phyloP scores from a whole-genome alignment of 1,139 yeast genomes.

The Nakaseomyces bracarensis region DNA sequence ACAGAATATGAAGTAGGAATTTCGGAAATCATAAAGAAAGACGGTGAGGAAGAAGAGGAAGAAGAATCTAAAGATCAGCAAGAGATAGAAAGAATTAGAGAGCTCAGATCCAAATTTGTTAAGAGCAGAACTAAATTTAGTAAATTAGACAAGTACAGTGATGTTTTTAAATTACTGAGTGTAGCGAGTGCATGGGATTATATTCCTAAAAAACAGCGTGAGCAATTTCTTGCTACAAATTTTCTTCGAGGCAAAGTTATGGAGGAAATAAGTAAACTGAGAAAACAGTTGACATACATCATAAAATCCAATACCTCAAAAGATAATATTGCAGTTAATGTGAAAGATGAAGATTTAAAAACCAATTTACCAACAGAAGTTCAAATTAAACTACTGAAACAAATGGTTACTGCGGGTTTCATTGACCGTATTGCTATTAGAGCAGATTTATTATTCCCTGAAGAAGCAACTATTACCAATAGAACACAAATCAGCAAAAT shows the following conservation, averaged over 20 bases:
- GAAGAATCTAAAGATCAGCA: constrained; percentile 31
- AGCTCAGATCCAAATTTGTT: constrained; percentile 42
- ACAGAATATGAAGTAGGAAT: constrained; percentile 65
- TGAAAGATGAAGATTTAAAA: constrained; percentile 44
- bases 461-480: constrained; percentile 52
- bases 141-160: constrained; percentile 62
- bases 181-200: constrained; percentile 89
- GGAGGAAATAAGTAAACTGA: constrained; percentile 77
- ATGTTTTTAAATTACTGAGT: constrained; percentile 64
- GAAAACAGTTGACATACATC: constrained; percentile 69
- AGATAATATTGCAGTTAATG: constrained; percentile 48
- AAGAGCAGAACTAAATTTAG: constrained; percentile 54
- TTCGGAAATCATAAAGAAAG: constrained; percentile 9
- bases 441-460: constrained; percentile 58
- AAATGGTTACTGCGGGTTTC: constrained; percentile 88
- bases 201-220: constrained; percentile 42
- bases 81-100: constrained; percentile 36
- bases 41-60: constrained; percentile 23
- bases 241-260: constrained; percentile 61
- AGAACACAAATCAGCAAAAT: constrained; percentile 52
- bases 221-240: constrained; percentile 45
- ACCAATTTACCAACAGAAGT: constrained; percentile 58
- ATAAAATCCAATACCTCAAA: constrained; percentile 56
- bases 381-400: constrained; percentile 76
- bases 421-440: constrained; percentile 84